Evolutionary conservation across 1,284 basidiomycete species (phyloP).

Genomic region (Heterobasidion occidentale): DNA sequence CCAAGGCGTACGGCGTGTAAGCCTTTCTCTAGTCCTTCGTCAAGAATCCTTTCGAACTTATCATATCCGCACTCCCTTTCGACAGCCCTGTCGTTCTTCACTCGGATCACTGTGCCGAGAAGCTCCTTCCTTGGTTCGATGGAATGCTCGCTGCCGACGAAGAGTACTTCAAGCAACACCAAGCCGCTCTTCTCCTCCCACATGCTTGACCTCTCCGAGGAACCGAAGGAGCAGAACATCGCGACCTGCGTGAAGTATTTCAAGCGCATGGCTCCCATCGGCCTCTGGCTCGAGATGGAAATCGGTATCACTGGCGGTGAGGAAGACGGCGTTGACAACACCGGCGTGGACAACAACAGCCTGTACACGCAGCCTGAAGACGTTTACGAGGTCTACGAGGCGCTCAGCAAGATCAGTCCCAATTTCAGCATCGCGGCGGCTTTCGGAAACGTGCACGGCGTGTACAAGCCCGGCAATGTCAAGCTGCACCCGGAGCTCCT

Average conservation of each 20-base stretch:
- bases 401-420: constrained; percentile 80
- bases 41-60: not conserved
- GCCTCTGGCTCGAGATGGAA: constrained; percentile 99
- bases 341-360: constrained; percentile 86
- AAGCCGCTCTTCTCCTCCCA: constrained; percentile 95
- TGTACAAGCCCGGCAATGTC: constrained; percentile 95
- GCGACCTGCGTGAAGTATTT: constrained; percentile 93
- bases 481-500: constrained; percentile 89
- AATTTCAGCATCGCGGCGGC: constrained; percentile 96
- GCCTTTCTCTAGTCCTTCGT: constrained; percentile 23
- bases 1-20: constrained; percentile 86
- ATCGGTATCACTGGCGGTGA: constrained; percentile 99
- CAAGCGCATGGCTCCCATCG: constrained; percentile 88
- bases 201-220: constrained; percentile 99
- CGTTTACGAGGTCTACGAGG: constrained; percentile 86
- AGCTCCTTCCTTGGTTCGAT: constrained; percentile 99
- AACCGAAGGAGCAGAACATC: constrained; percentile 97
- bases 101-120: constrained; percentile 98
- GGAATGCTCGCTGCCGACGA: constrained; percentile 98
- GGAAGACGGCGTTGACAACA: constrained; percentile 98
- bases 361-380: constrained; percentile 99
- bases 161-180: constrained; percentile 86
- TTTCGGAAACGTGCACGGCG: constrained; percentile 97
- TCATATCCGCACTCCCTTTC: not conserved
- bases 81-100: constrained; percentile 91